Base-by-base conservation (phyloP, 2,329 filamentous ascomycete genomes). In the Bisporella sp. region DNA sequence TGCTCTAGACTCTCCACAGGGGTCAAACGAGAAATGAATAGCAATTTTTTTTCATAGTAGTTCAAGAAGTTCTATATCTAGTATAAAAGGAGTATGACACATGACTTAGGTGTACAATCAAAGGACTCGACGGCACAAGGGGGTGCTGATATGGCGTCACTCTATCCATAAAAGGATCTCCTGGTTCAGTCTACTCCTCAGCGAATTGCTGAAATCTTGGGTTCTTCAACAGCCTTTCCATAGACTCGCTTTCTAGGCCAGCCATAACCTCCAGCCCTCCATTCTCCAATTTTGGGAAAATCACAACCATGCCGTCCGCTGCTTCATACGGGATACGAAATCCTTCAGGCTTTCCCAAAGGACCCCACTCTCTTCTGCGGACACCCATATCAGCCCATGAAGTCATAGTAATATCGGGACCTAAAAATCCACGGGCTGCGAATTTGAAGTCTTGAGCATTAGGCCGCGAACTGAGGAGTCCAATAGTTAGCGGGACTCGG, bases 401-500 rank as follows among this genome's bases (percentile, higher is more conserved):
- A 4, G 55, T 52, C 21, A 35, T n/a, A 11, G 49, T 52, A 8
- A 55, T 30, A 47, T 57, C 55, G 30, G 50, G 50, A 5, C 55
- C 55, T 21, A 57, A 31, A 49, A 54, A 57, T 1, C 39, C 51
- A 49, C 52, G 28, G 11, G 21, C 43, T 2, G 53, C 49, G 31
- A 56, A 56, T 31, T 56, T 51, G 46, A 54, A 54, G 33, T 57
- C 55, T 68, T 1, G 76, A 60, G 4, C 68, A 67, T 13, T 69
- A 69, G 0, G 69, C 71, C 21, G 63, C 60, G 21, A 21, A 21
- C 0, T 54, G 32, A 57, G 59, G 1, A 75, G 59, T 8, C 59
- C 64, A 2, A 68, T 65, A 4, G 64, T 68, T 5, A 60, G 52
- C 0, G 68, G 66, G 4, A 70, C 64, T 3, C 77, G 54, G 3